Conservation (phyloP, 352 stramenopile species). For the Globisporangium parvum region DNA sequence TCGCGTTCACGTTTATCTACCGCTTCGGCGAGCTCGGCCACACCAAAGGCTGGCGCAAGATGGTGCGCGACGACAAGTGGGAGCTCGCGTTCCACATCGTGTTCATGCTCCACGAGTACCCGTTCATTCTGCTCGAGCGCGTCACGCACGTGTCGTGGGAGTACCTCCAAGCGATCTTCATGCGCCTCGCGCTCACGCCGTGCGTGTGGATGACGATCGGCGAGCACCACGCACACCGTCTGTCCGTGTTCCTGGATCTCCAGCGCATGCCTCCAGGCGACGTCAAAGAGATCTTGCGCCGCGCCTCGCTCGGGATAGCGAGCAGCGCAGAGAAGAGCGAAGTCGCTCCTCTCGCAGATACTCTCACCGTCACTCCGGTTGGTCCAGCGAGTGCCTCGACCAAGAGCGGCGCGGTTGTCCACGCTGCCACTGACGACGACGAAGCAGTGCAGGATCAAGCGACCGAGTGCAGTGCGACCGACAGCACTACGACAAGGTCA, state of each 20-base stretch:
- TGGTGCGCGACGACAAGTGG: conserved; percentile 21
- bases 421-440: no score
- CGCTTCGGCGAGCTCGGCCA: conserved; percentile 15
- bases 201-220: conserved; percentile 37
- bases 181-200: conserved; percentile 21
- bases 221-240: conserved; percentile 18
- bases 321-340: no score
- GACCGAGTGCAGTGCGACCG: no score
- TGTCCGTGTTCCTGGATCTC: neutral
- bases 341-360: no score
- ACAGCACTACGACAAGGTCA: no score
- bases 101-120: conserved; percentile 29
- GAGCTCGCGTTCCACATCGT: conserved; percentile 27
- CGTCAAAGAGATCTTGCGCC: no score
- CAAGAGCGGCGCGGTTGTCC: no score
- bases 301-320: no score
- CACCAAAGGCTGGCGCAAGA: conserved; percentile 7
- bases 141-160: conserved; percentile 19
- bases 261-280: no score
- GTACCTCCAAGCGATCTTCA: conserved; percentile 25
- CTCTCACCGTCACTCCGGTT: no score
- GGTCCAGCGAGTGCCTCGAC: no score
- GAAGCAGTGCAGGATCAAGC: no score
- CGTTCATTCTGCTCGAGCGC: conserved; percentile 23
- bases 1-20: conserved; percentile 30